These are phyloP conservation scores for Starmerella sirachaensis DNA, from an alignment of 805 yeast genomes.

Conservation along the genomic window DNA sequence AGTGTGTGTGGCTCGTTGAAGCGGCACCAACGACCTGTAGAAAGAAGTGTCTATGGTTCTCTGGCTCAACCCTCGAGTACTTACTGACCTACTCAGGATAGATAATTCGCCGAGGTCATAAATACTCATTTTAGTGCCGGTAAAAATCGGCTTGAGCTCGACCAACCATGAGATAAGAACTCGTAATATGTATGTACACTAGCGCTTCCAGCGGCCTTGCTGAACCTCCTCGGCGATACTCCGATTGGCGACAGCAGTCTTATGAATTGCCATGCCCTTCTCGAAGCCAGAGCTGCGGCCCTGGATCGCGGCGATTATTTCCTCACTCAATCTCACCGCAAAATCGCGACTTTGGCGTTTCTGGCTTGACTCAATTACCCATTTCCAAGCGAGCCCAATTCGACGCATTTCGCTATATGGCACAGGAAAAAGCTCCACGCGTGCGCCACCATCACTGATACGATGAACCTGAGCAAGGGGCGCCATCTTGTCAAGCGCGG, in stretches of 20 bases:
- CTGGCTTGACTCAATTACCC: slow-evolving; percentile 80
- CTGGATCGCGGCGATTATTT: slow-evolving; percentile 59
- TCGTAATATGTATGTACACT: slow-evolving; percentile 1
- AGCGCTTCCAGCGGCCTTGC: slow-evolving; percentile 18
- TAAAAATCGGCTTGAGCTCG: background rate
- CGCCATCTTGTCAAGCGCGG: slow-evolving; percentile 66
- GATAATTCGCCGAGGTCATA: too few relatives aligned
- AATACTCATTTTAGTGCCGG: background rate
- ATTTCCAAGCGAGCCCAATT: slow-evolving; percentile 70
- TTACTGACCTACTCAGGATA: too few relatives aligned
- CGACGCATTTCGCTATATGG: slow-evolving; percentile 77
- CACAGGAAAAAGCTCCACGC: slow-evolving; percentile 65
- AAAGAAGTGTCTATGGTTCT: too few relatives aligned
- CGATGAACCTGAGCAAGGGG: slow-evolving; percentile 73
- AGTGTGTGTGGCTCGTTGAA: too few relatives aligned
- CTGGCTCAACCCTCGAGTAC: too few relatives aligned
- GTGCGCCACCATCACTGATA: slow-evolving; percentile 75
- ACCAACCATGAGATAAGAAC: background rate
- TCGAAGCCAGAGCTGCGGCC: slow-evolving; percentile 79
- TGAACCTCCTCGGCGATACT: slow-evolving; percentile 18
- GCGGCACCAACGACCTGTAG: too few relatives aligned
- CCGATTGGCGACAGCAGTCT: slow-evolving; percentile 78
- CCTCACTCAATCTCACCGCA: slow-evolving; percentile 84
- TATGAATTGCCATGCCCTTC: slow-evolving; percentile 71
- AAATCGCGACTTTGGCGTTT: slow-evolving; percentile 70